These are phyloP conservation scores for Ophiocordyceps polyrhachis-furcata DNA, from an alignment of 2,329 filamentous ascomycete genomes.

Conservation along the genomic window DNA sequence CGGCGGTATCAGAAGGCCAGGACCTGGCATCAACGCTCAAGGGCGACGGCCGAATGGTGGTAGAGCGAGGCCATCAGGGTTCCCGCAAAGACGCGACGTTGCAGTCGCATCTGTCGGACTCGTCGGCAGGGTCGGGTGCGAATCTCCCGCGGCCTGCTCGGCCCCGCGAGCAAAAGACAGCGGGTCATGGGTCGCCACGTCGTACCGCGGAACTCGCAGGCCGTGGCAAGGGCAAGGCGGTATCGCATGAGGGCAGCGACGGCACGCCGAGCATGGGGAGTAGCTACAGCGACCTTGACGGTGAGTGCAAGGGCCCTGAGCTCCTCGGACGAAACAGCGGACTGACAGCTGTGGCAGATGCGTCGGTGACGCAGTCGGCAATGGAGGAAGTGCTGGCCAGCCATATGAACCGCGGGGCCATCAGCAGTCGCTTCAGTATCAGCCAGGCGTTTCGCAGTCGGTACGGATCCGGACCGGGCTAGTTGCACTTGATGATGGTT, in stretches of 20 bases:
- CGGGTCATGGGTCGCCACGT: conserved; percentile 36
- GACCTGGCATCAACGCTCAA: conserved; percentile 35
- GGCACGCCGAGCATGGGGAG: conserved; percentile 67
- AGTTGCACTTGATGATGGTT: no score
- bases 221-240: conserved; percentile 27
- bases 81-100: conserved; percentile 18
- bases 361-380: conserved; percentile 63
- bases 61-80: conserved; percentile 11
- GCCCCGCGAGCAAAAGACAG: conserved; percentile 14
- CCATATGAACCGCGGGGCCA: conserved; percentile 18
- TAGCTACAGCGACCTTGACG: conserved; percentile 72
- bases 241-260: conserved; percentile 46
- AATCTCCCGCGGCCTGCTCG: conserved; percentile 14
- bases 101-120: conserved; percentile 41
- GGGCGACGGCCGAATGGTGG: conserved; percentile 20
- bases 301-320: conserved; percentile 17
- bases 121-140: conserved; percentile 36
- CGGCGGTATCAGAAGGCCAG: conserved; percentile 16
- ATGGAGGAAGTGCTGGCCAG: conserved; percentile 59
- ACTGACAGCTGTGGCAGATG: conserved; percentile 29
- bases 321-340: neutral
- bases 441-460: conserved; percentile 47
- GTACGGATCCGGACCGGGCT: conserved; percentile 24
- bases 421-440: conserved; percentile 40
- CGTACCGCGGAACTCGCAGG: conserved; percentile 39